Evolutionary conservation across 2,329 filamentous ascomycete species (phyloP), one percentile per base, ranked within the genome.

Genomic region (Epichloe uncinata): DNA sequence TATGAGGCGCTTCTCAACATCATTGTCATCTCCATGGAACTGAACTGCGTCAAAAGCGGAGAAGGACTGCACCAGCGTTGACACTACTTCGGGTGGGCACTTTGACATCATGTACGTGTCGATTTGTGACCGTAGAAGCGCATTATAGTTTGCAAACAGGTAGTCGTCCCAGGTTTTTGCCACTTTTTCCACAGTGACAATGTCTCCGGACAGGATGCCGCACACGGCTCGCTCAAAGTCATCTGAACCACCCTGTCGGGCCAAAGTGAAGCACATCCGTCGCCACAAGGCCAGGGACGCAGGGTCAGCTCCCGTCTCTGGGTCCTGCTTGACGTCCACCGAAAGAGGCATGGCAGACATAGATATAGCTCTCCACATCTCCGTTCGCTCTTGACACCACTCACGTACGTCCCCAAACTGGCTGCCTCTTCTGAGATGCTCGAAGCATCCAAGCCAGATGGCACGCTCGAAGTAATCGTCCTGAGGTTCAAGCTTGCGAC

Each of bases 391-490:
- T 44, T 84, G 73, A 60, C 89, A 95, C 87, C 89, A 96, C 45
- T 90, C 85, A 49, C 81, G 79, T 54, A 97, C 85, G 37, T 85
- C 78, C 8, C 77, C 68, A 68, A 85, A 79, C 53, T 75, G 80
- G 56, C 81, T 82, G n/a, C 93, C 93, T 43, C 89, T 81, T 45
- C 91, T 82, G 48, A 98, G 73, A 73, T 95, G 86, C 64, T 95
- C 88, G 71, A 89, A 97, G 67, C 87, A 93, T n/a, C 87, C 85
- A 53, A 90, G 76, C 90, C 93, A 97, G 44, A 95, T 86, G 3
- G 89, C 85, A 48, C 84, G 80, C 69, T 98, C 93, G 54, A 91
- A 93, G 60, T 83, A 90, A 56, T 88, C 82, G 61, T 98, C 93
- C 58, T 90, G 81, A 22, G 82, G 78, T 61, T 95, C 85, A 40